phyloP scores from a whole-genome alignment of 2,329 filamentous ascomycete genomes.

The Fusarium graminum region DNA sequence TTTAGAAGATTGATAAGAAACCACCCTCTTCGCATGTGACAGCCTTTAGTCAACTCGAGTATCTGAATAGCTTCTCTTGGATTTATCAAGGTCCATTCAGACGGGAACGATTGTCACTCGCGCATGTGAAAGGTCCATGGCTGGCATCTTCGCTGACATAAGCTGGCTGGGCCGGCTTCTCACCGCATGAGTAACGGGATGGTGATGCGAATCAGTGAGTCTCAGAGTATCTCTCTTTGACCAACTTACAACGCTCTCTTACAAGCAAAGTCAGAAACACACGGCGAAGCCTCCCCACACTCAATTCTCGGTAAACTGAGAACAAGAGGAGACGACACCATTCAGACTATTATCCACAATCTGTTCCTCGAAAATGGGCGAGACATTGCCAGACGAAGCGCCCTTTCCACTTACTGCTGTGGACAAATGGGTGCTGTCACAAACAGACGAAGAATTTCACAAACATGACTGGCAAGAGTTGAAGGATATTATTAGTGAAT shows the following conservation, averaged over 20 bases:
- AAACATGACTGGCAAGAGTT: constrained; percentile 81
- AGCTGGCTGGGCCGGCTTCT: constrained; percentile 30
- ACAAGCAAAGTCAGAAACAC: constrained; percentile 5
- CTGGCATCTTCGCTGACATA: constrained; percentile 38
- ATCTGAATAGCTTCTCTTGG: background rate
- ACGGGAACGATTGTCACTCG: background rate
- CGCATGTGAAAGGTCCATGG: constrained; percentile 11
- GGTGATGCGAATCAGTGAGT: constrained; percentile 21
- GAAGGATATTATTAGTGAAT: constrained; percentile 73
- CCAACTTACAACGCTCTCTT: background rate
- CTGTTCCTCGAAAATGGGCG: constrained; percentile 55
- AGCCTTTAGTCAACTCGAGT: constrained; percentile 1
- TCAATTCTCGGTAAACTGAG: background rate
- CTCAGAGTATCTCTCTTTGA: constrained; percentile 1
- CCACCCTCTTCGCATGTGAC: constrained; percentile 32
- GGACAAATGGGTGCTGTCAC: constrained; percentile 69
- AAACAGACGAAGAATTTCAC: constrained; percentile 77
- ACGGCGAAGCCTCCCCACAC: background rate
- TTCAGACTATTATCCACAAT: constrained; percentile 6
- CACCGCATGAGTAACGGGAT: constrained; percentile 34
- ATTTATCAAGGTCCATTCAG: background rate
- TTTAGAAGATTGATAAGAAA: constrained; percentile 11
- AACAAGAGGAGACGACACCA: background rate
- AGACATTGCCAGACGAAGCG: constrained; percentile 56
- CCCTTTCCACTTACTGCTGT: constrained; percentile 71